Base-by-base conservation (phyloP, 345 rosid genomes). In the Clausena lansium region DNA sequence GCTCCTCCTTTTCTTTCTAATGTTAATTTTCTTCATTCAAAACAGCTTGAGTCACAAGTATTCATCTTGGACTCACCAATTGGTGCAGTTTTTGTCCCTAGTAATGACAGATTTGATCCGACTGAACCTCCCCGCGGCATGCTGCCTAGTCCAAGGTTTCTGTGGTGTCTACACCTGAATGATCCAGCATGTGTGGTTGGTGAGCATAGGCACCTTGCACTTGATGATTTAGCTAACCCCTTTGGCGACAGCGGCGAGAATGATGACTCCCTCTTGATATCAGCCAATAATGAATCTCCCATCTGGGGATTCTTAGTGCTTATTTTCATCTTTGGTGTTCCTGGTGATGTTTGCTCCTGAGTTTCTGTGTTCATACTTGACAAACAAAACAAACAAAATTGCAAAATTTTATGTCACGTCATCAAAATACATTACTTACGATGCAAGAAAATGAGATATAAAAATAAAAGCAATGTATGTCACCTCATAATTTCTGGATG, bases 171-270 rank as follows among this genome's bases (percentile, higher is more conserved):
- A 84, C 97, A 92, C 79, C 93, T 76, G 78, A 92, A 92, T 0
- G 97, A 92, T 50, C 97, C 97, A 0, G 80, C 87, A 38, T 91
- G 97, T 2, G 93, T 92, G 22, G 97, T 92, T 8, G 97, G 97
- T 13, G 97, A 87, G 80, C 97, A 92, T 33, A 90, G 87, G 77
- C 97, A 92, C 81, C 81, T 89, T 63, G 25, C 33, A 81, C 86
- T 78, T 24, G 62, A 22, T 32, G 63, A 9, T 6, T 63, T 50
- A 6, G 35, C 28, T 22, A 41, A 30, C 4, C 38, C 68, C 60
- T 33, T 77, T 0, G 33, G 35, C 14, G 19, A 79, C 9, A 76
- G 71, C 4, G 76, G 78, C 0, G 82, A 78, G 39, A 72, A 39
- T 2, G 84, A 77, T 14, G 80, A 41, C 1, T 63, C 50, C 67